Base-by-base conservation (phyloP, 257 asterid genomes). In the Solanum paucissectum region DNA sequence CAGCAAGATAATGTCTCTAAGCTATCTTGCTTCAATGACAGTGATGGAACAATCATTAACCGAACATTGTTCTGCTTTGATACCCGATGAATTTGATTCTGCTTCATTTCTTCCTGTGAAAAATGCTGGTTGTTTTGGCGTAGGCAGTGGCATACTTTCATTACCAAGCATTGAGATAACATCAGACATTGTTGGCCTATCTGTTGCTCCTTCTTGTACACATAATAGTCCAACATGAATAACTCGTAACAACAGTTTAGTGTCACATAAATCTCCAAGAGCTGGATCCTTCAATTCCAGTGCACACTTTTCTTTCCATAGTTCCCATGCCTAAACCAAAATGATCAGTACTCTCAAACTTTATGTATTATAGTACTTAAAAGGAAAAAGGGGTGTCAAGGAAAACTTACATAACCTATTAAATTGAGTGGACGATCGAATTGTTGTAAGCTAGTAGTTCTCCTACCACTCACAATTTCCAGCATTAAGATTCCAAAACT, bases 381-480 rank as follows among this genome's bases (percentile, higher is more conserved):
- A 40, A 3, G 9, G 6, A 20, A 7, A 14, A 9, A 9, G 21
- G 9, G 27, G 38, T 62, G 40, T 25, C 33, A 55, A 10, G 12
- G 66, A 34, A 71, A 87, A 88, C 96, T 90, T 88, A 93, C 96
- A 87, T 93, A 89, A 86, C 94, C 97, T 14, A 95, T 90, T 16
- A 95, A 91, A 90, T 92, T 92, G 4, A 91, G 85, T 27, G 95
- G 92, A 5, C 94, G 92, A 84, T 92, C 94, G 11, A 85, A 58
- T 11, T 91, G 44, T 38, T 91, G 52, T 88, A 92, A 90, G 91
- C 92, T 86, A 46, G 86, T 88, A 86, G 87, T 94, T 88, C 83
- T 95, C 49, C 88, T 86, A 88, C 97, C 96, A 60, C 93, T 93
- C 86, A 91, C 93, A 85, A 93, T 93, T 90, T 94, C 95, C 14